These are phyloP conservation scores for Cladosporium sp. DNA, from an alignment of 2,329 filamentous ascomycete species.

Conservation along the genomic window DNA sequence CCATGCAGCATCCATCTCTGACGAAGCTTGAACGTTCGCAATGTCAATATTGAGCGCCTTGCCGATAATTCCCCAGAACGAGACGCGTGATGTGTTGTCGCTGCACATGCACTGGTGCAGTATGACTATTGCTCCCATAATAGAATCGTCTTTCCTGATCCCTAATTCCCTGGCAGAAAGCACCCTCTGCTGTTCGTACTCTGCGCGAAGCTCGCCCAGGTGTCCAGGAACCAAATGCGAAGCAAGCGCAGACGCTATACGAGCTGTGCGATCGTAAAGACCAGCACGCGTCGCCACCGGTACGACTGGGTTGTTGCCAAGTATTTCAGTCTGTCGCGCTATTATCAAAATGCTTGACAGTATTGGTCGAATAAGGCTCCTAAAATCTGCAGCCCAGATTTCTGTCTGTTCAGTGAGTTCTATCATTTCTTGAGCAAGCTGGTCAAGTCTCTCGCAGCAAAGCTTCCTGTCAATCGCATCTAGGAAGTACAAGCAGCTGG, in stretches of 20 bases:
- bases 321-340: slow-evolving; percentile 11
- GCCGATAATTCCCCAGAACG: slow-evolving; percentile 45
- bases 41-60: slow-evolving; percentile 27
- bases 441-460: slow-evolving; percentile 42
- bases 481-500: slow-evolving; percentile 47
- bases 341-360: slow-evolving; percentile 27
- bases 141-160: slow-evolving; percentile 40
- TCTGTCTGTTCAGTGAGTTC: slow-evolving; percentile 16
- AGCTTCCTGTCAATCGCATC: slow-evolving; percentile 51
- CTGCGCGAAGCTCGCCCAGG: slow-evolving; percentile 35
- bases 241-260: slow-evolving; percentile 35
- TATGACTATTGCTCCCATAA: slow-evolving; percentile 46
- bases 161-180: slow-evolving; percentile 44
- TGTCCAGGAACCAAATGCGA: slow-evolving; percentile 23
- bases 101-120: slow-evolving; percentile 39
- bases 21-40: slow-evolving; percentile 24
- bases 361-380: slow-evolving; percentile 5
- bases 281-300: not conserved
- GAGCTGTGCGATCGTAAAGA: slow-evolving; percentile 27
- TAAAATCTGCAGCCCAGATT: not conserved
- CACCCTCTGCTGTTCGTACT: slow-evolving; percentile 44
- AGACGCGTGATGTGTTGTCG: slow-evolving; percentile 25
- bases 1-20: slow-evolving; percentile 36
- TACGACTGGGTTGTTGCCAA: not conserved
- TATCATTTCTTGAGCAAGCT: slow-evolving; percentile 36